Conservation (phyloP, 345 rosid genomes). For the Cochlearia excelsa region DNA sequence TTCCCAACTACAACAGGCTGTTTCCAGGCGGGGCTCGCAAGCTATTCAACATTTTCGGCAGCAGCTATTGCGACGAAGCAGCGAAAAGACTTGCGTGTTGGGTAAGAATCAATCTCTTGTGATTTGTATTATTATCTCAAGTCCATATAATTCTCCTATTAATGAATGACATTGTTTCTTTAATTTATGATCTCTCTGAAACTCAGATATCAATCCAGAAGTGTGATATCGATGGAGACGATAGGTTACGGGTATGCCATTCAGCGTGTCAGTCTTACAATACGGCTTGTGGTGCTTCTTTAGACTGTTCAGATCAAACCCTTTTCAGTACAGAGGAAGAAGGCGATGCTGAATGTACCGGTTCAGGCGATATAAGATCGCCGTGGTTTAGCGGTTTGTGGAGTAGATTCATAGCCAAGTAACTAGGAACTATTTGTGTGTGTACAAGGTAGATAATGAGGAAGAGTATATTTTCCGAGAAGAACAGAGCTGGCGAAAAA, state of each 20-base stretch:
- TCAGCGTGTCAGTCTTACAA: constrained; percentile 94
- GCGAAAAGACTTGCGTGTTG: constrained; percentile 96
- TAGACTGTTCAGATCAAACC: constrained; percentile 94
- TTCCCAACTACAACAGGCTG: constrained; percentile 87
- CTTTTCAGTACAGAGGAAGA: constrained; percentile 85
- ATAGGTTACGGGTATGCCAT: constrained; percentile 88
- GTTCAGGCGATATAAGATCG: constrained; percentile 55
- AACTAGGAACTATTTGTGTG: constrained; percentile 29
- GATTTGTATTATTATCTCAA: background rate
- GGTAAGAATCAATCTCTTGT: constrained; percentile 43
- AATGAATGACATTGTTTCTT: constrained; percentile 6
- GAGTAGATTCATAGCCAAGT: constrained; percentile 36
- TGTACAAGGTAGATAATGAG: constrained; percentile 35
- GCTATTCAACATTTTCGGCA: constrained; percentile 70
- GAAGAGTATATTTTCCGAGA: constrained; percentile 22
- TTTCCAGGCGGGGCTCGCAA: constrained; percentile 88
- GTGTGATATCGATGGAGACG: constrained; percentile 89
- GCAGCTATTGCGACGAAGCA: constrained; percentile 78
- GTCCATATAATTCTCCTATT: background rate
- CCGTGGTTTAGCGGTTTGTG: constrained; percentile 53
- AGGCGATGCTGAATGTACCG: constrained; percentile 82
- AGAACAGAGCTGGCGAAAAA: constrained; percentile 17
- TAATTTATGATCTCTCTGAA: constrained; percentile 15
- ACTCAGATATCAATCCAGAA: constrained; percentile 93
- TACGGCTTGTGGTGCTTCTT: constrained; percentile 90